Conservation (phyloP, 768 basidiomycete genomes). For the Boletus eberwhitei region DNA sequence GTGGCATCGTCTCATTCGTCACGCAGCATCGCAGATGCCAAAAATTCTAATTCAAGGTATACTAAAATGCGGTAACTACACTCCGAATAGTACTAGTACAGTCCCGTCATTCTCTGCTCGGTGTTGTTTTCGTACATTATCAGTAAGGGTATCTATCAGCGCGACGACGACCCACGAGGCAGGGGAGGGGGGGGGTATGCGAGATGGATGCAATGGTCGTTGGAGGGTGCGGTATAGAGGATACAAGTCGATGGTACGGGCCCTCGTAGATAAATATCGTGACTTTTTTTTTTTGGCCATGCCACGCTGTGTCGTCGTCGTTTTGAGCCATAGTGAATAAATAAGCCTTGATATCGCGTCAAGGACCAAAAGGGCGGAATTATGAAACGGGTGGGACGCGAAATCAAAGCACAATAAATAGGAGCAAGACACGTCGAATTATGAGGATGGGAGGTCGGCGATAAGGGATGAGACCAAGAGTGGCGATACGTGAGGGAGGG, state of each 20-base stretch:
- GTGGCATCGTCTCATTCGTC: not conserved
- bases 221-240: constrained; percentile 23
- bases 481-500: constrained; percentile 28
- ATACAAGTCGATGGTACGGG: constrained; percentile 22
- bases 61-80: constrained; percentile 31
- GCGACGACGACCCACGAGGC: constrained; percentile 25
- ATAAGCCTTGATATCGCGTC: constrained; percentile 27
- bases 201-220: constrained; percentile 26
- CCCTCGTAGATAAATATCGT: constrained; percentile 25
- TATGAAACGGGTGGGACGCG: constrained; percentile 12
- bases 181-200: constrained; percentile 13
- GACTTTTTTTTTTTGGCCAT: constrained; percentile 23
- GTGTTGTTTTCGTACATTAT: constrained; percentile 27
- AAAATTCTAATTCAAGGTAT: constrained; percentile 37
- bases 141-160: constrained; percentile 33
- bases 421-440: constrained; percentile 12
- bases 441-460: constrained; percentile 22
- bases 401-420: constrained; percentile 31
- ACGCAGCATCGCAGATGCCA: constrained; percentile 11
- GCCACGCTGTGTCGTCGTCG: constrained; percentile 24
- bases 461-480: constrained; percentile 21
- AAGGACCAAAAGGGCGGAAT: constrained; percentile 12
- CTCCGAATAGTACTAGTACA: constrained; percentile 33
- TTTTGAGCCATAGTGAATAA: constrained; percentile 31
- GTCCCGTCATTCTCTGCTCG: constrained; percentile 29